phyloP scores from a whole-genome alignment of 306 rosid species.

The Pterocarpus santalinus region DNA sequence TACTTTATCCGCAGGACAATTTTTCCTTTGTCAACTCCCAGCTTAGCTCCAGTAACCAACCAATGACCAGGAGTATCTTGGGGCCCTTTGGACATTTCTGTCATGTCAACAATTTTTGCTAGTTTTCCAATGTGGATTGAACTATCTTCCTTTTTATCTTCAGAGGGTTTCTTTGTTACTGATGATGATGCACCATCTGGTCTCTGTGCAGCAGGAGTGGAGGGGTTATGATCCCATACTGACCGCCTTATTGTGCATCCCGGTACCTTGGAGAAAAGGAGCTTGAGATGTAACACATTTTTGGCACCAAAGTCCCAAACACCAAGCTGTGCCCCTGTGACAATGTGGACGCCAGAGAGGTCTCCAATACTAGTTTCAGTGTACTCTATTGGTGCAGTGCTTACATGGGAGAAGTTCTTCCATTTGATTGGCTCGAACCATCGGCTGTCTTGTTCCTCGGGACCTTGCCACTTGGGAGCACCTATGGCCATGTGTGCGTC shows the following conservation, averaged over 20 bases:
- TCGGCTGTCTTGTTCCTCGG: conserved; percentile 99
- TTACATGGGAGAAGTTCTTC: conserved; percentile 99
- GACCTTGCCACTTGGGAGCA: conserved; percentile 99
- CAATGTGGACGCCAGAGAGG: conserved; percentile 96
- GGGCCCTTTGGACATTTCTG: conserved; percentile 97
- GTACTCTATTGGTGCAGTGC: conserved; percentile 96
- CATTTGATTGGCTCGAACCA: conserved; percentile 99
- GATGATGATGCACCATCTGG: conserved; percentile 85
- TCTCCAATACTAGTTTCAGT: conserved; percentile 91
- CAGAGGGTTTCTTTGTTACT: conserved; percentile 57
- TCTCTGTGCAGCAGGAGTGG: conserved; percentile 56
- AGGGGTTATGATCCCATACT: conserved; percentile 97
- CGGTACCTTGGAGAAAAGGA: conserved; percentile 92
- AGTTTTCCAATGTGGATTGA: conserved; percentile 75
- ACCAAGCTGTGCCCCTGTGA: conserved; percentile 97
- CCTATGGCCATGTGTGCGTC: conserved; percentile 93
- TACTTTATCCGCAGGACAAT: conserved; percentile 87
- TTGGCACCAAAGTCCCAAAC: conserved; percentile 98
- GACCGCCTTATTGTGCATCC: conserved; percentile 96
- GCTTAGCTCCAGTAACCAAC: conserved; percentile 99
- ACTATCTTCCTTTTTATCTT: conserved; percentile 83
- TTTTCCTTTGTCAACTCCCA: conserved; percentile 96
- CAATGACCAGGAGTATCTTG: conserved; percentile 99
- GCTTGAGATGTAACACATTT: conserved; percentile 92
- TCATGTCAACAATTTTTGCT: conserved; percentile 83